phyloP scores from a whole-genome alignment of 129 eudicot species.

The Calendula officinalis region DNA sequence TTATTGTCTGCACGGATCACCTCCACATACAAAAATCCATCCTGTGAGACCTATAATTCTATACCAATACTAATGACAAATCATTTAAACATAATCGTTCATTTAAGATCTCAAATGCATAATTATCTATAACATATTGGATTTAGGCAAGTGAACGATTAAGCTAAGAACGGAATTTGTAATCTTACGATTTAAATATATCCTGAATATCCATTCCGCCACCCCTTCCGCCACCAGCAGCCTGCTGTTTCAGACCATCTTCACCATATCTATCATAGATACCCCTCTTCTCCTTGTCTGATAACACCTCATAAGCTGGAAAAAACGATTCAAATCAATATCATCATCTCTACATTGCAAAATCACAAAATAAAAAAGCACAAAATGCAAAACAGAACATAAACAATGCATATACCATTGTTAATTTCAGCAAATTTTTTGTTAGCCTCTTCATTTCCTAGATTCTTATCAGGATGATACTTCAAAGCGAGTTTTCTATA shows the following conservation, averaged over 20 bases:
- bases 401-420: conserved; percentile 44
- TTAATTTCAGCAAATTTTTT: conserved; percentile 83
- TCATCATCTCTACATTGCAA: conserved; percentile 10
- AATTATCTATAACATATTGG: too few relatives aligned
- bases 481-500: conserved; percentile 85
- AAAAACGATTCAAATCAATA: background rate
- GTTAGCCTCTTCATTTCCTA: conserved; percentile 89
- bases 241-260: conserved; percentile 95
- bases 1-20: background rate
- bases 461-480: conserved; percentile 94
- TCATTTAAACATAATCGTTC: too few relatives aligned
- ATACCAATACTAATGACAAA: too few relatives aligned
- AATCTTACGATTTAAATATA: conserved; percentile 81
- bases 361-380: background rate
- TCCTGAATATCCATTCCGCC: conserved; percentile 97
- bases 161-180: background rate
- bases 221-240: conserved; percentile 94
- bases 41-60: too few relatives aligned
- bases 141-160: background rate
- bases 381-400: background rate
- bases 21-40: too few relatives aligned
- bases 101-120: too few relatives aligned
- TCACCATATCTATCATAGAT: conserved; percentile 94
- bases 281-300: conserved; percentile 88
- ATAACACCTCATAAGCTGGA: conserved; percentile 89